phyloP scores from a whole-genome alignment of 768 basidiomycete genomes.

The Lactifluus subvellereus region DNA sequence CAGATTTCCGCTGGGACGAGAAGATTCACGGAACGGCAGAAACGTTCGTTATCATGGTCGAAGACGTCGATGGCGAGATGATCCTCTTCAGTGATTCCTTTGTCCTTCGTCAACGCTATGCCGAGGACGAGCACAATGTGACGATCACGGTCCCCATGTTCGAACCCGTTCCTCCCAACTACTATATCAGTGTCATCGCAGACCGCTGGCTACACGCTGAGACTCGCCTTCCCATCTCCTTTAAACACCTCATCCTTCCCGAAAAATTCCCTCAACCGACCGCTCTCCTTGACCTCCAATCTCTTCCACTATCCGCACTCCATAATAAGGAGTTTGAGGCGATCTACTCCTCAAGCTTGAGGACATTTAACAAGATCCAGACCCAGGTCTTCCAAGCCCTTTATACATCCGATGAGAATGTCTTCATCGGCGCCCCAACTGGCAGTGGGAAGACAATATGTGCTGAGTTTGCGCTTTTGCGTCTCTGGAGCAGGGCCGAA shows the following conservation, averaged over 20 bases:
- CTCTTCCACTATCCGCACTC: conserved; percentile 82
- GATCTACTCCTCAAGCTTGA: conserved; percentile 74
- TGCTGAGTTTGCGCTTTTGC: conserved; percentile 90
- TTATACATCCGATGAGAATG: conserved; percentile 93
- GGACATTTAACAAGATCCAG: conserved; percentile 97
- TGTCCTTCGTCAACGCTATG: conserved; percentile 85
- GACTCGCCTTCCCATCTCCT: conserved; percentile 90
- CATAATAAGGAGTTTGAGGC: conserved; percentile 91
- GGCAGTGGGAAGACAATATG: conserved; percentile 97
- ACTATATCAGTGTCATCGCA: conserved; percentile 92
- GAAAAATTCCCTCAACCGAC: conserved; percentile 95
- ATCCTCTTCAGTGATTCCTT: conserved; percentile 94
- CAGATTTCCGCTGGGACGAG: conserved; percentile 99
- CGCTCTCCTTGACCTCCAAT: conserved; percentile 86
- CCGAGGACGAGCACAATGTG: conserved; percentile 90
- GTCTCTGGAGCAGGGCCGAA: conserved; percentile 89
- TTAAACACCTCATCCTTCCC: conserved; percentile 96
- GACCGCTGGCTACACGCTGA: conserved; percentile 96
- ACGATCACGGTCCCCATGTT: conserved; percentile 95
- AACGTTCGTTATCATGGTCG: conserved; percentile 89
- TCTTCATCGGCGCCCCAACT: conserved; percentile 94
- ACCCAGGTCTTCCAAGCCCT: conserved; percentile 98
- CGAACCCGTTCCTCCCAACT: conserved; percentile 96
- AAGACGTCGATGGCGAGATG: conserved; percentile 96
- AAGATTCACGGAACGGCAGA: conserved; percentile 86